These are phyloP conservation scores for Chaetomium cochliodes DNA, from an alignment of 495 filamentous ascomycete species.

Conservation along the genomic window DNA sequence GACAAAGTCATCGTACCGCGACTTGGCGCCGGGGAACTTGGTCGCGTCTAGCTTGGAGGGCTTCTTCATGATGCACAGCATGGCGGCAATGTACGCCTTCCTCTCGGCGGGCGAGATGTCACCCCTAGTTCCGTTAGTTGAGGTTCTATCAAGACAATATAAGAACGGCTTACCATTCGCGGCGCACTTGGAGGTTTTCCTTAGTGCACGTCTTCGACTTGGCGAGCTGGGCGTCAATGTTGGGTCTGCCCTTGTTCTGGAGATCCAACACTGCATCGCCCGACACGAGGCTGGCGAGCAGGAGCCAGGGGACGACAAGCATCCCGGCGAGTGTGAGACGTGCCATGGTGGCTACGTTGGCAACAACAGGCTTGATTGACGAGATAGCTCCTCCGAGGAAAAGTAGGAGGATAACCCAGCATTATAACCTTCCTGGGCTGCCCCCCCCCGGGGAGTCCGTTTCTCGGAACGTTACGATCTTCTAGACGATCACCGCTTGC, in stretches of 20 bases:
- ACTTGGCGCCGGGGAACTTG: conserved; percentile 39
- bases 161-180: conserved; percentile 46
- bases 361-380: conserved; percentile 4
- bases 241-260: conserved; percentile 42
- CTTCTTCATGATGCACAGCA: conserved; percentile 61
- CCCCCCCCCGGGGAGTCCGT: background rate
- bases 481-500: conserved; percentile 5
- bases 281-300: conserved; percentile 28
- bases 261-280: conserved; percentile 47
- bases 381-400: background rate
- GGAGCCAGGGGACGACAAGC: conserved; percentile 33
- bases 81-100: conserved; percentile 60
- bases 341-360: conserved; percentile 27
- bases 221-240: conserved; percentile 41
- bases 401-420: background rate
- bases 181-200: conserved; percentile 46
- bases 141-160: background rate
- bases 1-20: conserved; percentile 66
- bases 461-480: conserved; percentile 2
- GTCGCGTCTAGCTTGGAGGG: conserved; percentile 49
- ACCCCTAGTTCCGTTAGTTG: conserved; percentile 43
- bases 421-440: background rate
- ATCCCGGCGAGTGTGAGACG: conserved; percentile 30
- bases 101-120: conserved; percentile 50
- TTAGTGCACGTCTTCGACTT: conserved; percentile 50